Evolutionary conservation across 106 monocot genomes (phyloP).

Genomic region (Triglochin maritima): DNA sequence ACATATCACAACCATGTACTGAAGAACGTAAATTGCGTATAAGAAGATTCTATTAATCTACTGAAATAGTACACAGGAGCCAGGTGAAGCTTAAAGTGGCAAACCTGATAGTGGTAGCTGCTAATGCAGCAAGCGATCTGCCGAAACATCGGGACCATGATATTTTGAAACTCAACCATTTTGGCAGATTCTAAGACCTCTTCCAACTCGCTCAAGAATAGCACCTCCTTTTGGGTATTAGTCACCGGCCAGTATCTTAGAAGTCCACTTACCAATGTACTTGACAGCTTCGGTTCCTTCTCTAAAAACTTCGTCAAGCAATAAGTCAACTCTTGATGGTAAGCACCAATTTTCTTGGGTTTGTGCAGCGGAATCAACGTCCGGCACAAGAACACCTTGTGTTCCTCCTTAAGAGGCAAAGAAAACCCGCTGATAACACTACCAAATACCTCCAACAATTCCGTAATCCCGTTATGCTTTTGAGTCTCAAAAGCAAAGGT

Average conservation of each 20-base stretch:
- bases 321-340: constrained; percentile 12
- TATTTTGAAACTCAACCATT: constrained; percentile 10
- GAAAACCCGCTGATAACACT: constrained; percentile 18
- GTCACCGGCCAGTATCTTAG: constrained; percentile 17
- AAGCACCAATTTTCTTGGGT: constrained; percentile 3
- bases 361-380: constrained; percentile 13
- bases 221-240: constrained; percentile 15
- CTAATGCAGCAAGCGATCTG: constrained; percentile 8
- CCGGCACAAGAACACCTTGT: constrained; percentile 18
- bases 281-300: constrained; percentile 15
- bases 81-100: background rate
- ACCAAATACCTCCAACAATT: constrained; percentile 13
- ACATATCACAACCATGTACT: too few relatives aligned
- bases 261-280: constrained; percentile 7
- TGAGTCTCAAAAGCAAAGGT: constrained; percentile 13
- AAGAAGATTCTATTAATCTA: background rate
- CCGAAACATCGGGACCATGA: constrained; percentile 13
- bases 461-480: constrained; percentile 10
- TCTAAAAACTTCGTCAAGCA: constrained; percentile 14
- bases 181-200: constrained; percentile 11
- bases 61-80: background rate
- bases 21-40: too few relatives aligned
- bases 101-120: constrained; percentile 16
- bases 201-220: constrained; percentile 16
- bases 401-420: constrained; percentile 14